Evolutionary conservation across 352 stramenopile genomes (phyloP), one percentile per base, ranked within the genome.

Genomic region (Globisporangium radiosum): DNA sequence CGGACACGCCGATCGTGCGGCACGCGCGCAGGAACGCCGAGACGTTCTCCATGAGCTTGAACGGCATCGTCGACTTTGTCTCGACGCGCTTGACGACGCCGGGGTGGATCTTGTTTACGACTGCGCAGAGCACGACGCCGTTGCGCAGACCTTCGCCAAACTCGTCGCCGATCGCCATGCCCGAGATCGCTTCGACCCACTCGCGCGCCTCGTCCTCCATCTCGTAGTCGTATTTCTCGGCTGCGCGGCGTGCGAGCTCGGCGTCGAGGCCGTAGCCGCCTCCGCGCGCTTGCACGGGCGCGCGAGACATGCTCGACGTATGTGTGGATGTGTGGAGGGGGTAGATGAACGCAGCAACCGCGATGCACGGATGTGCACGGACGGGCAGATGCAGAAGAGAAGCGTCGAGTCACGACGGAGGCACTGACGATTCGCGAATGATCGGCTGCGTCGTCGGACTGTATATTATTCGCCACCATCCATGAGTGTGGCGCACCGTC

Each of bases 41-140:
- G 44, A 97, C 85, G 61, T 96, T 96, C 65, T 97, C 89, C 88
- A 96, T 96, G 56, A 94, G 81, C 77, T 96, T 96, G 73, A 97
- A 97, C 13, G 87, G 81, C 81, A 97, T 90, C 57, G 76, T 90
- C 15, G 86, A 96, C 61, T 92, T 84, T 52, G 68, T 88, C 66
- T 94, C 81, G 40, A 95, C 74, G 62, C 84, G 81, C 58, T 66
- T 68, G 17, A 95, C 72, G 11, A 88, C 56, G 52, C 68, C 69
- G 14, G 81, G 70, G 49, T 92, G 69, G 59, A 96, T 88, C 63
- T 75, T 76, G 61, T 97, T 97, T 43, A 85, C 82, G 25, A 92
- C 73, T 10, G 85, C 69, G 67, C 88, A 96, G 14, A 97, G 76
- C 37, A 95, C 71, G 0, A 92, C 67, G 57, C 90, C 90, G 62